Conservation (phyloP, 768 basidiomycete species). For the Auriscalpium microsporum region DNA sequence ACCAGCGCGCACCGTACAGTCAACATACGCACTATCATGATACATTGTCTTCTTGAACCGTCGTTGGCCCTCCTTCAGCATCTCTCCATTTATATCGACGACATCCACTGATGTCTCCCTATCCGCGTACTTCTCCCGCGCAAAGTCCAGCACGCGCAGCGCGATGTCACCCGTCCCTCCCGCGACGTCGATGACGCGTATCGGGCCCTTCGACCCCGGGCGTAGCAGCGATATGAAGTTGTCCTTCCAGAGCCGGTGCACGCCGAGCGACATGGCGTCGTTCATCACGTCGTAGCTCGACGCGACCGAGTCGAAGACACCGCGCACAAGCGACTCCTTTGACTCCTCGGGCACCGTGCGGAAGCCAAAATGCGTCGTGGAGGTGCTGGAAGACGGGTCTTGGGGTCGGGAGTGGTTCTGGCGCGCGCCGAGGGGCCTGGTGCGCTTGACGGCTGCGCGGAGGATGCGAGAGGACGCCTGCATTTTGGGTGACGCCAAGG, state of each 20-base stretch:
- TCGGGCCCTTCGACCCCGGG: constrained; percentile 66
- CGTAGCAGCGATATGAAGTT: constrained; percentile 66
- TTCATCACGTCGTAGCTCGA: constrained; percentile 97
- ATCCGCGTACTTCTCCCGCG: constrained; percentile 77
- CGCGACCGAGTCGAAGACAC: constrained; percentile 93
- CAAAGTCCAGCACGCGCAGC: constrained; percentile 54
- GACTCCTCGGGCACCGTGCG: constrained; percentile 74
- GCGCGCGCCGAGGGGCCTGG: neutral
- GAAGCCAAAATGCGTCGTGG: constrained; percentile 89
- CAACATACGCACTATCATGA: constrained; percentile 68
- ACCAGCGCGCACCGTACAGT: neutral
- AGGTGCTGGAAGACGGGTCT: constrained; percentile 11
- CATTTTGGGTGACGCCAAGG: constrained; percentile 1
- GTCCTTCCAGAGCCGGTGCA: constrained; percentile 97
- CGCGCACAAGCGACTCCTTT: constrained; percentile 87
- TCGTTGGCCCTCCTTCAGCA: constrained; percentile 45
- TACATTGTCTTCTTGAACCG: constrained; percentile 98
- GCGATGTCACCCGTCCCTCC: constrained; percentile 99
- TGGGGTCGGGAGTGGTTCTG: constrained; percentile 3
- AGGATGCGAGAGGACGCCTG: constrained; percentile 4
- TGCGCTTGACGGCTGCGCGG: neutral
- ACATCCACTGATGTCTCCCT: constrained; percentile 84
- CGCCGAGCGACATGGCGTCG: constrained; percentile 94
- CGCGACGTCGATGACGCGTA: constrained; percentile 89
- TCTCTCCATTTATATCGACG: constrained; percentile 89